Percentiles rank a stretch among this genome's conserved stretches.
Conservation (phyloP, 2,329 filamentous ascomycete genomes). For the Penicillium paneum region DNA sequence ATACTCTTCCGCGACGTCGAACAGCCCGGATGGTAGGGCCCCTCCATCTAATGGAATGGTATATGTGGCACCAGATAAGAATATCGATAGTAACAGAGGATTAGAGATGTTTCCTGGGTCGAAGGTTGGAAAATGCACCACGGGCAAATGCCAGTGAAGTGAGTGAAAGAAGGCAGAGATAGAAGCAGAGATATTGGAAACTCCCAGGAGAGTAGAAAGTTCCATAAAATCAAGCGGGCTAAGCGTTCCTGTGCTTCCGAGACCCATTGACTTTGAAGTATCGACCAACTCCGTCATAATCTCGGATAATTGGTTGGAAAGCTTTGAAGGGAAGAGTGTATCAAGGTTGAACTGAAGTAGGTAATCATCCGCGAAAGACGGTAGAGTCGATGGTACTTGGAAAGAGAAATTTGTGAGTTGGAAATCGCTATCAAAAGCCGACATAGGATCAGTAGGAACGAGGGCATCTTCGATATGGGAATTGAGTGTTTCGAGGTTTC, state of each 20-base stretch:
- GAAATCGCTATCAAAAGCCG: slow-evolving; percentile 12
- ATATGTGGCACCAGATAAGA: slow-evolving; percentile 29
- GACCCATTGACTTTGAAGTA: slow-evolving; percentile 29
- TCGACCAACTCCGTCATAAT: slow-evolving; percentile 28
- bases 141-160: slow-evolving; percentile 33
- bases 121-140: slow-evolving; percentile 33
- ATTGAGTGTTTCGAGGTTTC: slow-evolving; percentile 28
- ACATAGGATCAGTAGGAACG: slow-evolving; percentile 19
- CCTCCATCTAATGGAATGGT: slow-evolving; percentile 20
- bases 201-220: slow-evolving; percentile 22
- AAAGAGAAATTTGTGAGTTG: slow-evolving; percentile 12
- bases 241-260: neutral
- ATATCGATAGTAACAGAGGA: slow-evolving; percentile 27
- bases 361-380: slow-evolving; percentile 14
- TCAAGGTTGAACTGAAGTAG: slow-evolving; percentile 17
- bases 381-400: neutral
- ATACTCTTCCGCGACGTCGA: slow-evolving; percentile 31
- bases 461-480: slow-evolving; percentile 29
- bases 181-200: slow-evolving; percentile 27
- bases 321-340: slow-evolving; percentile 18
- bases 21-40: slow-evolving; percentile 18
- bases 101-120: slow-evolving; percentile 27
- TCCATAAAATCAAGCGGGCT: slow-evolving; percentile 16
- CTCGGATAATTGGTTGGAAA: slow-evolving; percentile 27
- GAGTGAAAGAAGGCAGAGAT: slow-evolving; percentile 32